Percentiles rank a stretch among this genome's conserved stretches.
Evolutionary conservation across 352 stramenopile genomes (phyloP).

Genomic region (Globisporangium nodosum): DNA sequence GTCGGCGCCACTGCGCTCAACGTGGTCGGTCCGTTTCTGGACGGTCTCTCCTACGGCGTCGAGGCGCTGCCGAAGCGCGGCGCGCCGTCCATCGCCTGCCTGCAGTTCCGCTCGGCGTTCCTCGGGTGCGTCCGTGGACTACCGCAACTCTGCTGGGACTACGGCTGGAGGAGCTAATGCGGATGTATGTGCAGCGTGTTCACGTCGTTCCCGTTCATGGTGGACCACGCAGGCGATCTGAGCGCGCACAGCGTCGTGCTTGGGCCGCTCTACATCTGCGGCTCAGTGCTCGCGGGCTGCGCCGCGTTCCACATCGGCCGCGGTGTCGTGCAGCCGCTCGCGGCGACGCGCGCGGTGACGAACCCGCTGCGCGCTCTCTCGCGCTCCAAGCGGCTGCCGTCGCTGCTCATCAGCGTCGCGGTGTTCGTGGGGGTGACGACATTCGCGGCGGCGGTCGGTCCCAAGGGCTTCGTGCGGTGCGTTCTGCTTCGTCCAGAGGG

Average conservation of each 20-base stretch:
- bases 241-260: slow-evolving; percentile 27
- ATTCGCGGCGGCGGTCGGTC: slow-evolving; percentile 38
- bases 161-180: too few relatives aligned
- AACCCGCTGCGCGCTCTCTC: slow-evolving; percentile 11
- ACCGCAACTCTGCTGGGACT: background rate
- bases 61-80: slow-evolving; percentile 31
- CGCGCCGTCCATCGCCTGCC: slow-evolving; percentile 30
- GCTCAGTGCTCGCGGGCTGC: slow-evolving; percentile 45
- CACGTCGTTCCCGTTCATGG: slow-evolving; percentile 88
- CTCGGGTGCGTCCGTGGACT: slow-evolving; percentile 41
- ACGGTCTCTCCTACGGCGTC: slow-evolving; percentile 62
- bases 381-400: slow-evolving; percentile 22
- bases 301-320: slow-evolving; percentile 52
- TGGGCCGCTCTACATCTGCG: slow-evolving; percentile 59
- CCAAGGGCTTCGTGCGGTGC: slow-evolving; percentile 60
- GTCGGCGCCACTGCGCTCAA: slow-evolving; percentile 70
- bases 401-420: slow-evolving; percentile 23
- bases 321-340: slow-evolving; percentile 13
- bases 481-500: background rate
- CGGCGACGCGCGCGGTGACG: slow-evolving; percentile 11
- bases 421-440: slow-evolving; percentile 35
- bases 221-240: slow-evolving; percentile 76
- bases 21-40: slow-evolving; percentile 66
- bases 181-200: slow-evolving; percentile 46
- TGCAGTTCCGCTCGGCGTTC: slow-evolving; percentile 72